Base-by-base conservation (phyloP, 257 asterid genomes). In the Eustoma russellianum region DNA sequence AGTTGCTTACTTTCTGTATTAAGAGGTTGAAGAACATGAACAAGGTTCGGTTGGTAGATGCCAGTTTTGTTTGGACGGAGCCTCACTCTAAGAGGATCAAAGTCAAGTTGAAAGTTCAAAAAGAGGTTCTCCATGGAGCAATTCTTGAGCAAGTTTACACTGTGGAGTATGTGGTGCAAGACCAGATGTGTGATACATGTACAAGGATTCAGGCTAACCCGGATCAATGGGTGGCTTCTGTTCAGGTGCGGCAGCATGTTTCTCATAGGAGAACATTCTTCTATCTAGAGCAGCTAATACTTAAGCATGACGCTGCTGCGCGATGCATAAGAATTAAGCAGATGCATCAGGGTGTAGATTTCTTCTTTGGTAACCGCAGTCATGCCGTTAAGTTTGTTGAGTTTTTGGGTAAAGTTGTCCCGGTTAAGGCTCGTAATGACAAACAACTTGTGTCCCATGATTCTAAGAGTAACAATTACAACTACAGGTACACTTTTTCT, bases 141-240 rank as follows among this genome's bases (percentile, higher is more conserved):
- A 55, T 64, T 18, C 66, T 70, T 34, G 70, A 70, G 48, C 70
- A 70, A 41, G 18, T 70, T 0, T 70, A 48, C 18, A 30, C 38
- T 5, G 67, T 59, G 41, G 75, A 70, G 59, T 64, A 64, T 55
- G 67, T 64, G 10, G 70, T 70, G 43, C 75, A 70, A 59, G 75
- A 70, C 15, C 75, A 64, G 18, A 64, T 70, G 75, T 70, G 75
- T 43, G 75, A 64, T 38, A 48, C 75, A 33, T 70, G 75, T 56
- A 59, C 64, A 3, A 59, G 64, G 60, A 52, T 70, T 59, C 67
- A 59, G 35, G 75, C 75, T 9, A 70, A 70, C 33, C 75, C 75
- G 8, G 75, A 70, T 56, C 75, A 70, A 48, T 70, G 75, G 75
- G 71, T 70, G 18, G 75, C 75, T 64, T 63, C 75, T 6, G 75